Evolutionary conservation across 306 rosid species (phyloP).

Genomic region (Senna tora): DNA sequence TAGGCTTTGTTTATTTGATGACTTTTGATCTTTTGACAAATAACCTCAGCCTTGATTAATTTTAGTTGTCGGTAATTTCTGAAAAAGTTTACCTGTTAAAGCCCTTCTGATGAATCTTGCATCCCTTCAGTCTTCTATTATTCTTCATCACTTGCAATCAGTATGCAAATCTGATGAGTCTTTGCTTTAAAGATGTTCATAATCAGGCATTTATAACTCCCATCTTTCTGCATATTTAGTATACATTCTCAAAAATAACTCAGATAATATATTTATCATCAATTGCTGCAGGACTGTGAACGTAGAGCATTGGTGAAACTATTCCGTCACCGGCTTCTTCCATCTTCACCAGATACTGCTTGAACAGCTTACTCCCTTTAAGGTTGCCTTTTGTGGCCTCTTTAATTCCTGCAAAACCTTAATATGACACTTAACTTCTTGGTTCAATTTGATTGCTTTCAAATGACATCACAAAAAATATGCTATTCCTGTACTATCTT

Average conservation of each 20-base stretch:
- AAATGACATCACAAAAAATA: too few relatives aligned
- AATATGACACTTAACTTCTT: not conserved
- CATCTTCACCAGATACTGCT: slow-evolving; percentile 51
- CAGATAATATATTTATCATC: slow-evolving; percentile 12
- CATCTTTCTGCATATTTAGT: not conserved
- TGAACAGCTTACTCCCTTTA: slow-evolving; percentile 39
- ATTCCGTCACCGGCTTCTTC: slow-evolving; percentile 69
- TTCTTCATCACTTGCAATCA: slow-evolving; percentile 2
- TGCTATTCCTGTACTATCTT: not conserved
- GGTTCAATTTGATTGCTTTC: not conserved
- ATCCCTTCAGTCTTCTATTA: not conserved
- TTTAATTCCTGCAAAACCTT: slow-evolving; percentile 12
- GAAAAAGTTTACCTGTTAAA: not conserved
- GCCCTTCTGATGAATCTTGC: not conserved
- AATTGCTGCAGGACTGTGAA: slow-evolving; percentile 79
- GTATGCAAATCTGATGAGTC: slow-evolving; percentile 13
- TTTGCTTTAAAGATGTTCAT: not conserved
- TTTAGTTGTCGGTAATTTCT: not conserved
- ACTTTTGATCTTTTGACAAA: slow-evolving; percentile 13
- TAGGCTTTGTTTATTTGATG: slow-evolving; percentile 1
- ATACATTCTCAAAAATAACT: not conserved
- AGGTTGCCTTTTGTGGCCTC: slow-evolving; percentile 33
- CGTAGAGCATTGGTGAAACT: slow-evolving; percentile 86
- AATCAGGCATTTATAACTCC: not conserved
- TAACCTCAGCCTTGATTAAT: slow-evolving; percentile 8